Evolutionary conservation across 192 early-diverging fungal genomes (phyloP).

Genomic region (Gamsiella multidivaricata): DNA sequence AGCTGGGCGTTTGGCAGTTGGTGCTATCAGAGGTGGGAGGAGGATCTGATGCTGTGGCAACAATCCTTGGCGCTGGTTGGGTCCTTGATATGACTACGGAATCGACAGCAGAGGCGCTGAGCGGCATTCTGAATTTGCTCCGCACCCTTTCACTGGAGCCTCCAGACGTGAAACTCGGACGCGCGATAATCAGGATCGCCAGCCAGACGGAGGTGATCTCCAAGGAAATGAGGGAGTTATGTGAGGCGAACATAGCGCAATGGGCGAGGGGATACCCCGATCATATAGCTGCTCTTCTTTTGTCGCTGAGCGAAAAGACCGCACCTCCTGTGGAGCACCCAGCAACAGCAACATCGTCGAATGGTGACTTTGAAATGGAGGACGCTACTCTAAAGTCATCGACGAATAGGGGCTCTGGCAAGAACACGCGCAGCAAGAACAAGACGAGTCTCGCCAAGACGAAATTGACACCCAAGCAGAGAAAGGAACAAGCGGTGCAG

Average conservation of each 20-base stretch:
- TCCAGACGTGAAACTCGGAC: conserved; percentile 22
- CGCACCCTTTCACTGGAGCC: conserved; percentile 33
- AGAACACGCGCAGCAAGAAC: conserved; percentile 13
- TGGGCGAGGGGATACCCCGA: conserved; percentile 30
- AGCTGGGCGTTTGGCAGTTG: conserved; percentile 70
- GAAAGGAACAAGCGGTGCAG: conserved; percentile 30
- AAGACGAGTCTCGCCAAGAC: conserved; percentile 1
- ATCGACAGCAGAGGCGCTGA: conserved; percentile 58
- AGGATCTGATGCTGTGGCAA: background rate
- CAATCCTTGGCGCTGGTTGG: conserved; percentile 25
- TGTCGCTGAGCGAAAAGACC: conserved; percentile 36
- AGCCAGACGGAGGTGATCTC: conserved; percentile 7
- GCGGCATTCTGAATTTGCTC: conserved; percentile 58
- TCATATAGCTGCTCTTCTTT: conserved; percentile 19
- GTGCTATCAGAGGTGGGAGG: conserved; percentile 56
- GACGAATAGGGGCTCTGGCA: background rate
- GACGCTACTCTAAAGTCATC: background rate
- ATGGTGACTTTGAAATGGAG: conserved; percentile 28
- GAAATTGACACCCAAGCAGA: conserved; percentile 29
- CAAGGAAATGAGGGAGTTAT: conserved; percentile 30
- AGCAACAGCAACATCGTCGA: background rate
- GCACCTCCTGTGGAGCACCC: conserved; percentile 11
- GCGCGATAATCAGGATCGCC: conserved; percentile 22
- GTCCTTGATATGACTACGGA: conserved; percentile 9
- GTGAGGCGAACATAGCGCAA: conserved; percentile 13